Evolutionary conservation across 106 monocot genomes (phyloP), one percentile per base, ranked within the genome.

Genomic region (Alisma plantagoaquatica): DNA sequence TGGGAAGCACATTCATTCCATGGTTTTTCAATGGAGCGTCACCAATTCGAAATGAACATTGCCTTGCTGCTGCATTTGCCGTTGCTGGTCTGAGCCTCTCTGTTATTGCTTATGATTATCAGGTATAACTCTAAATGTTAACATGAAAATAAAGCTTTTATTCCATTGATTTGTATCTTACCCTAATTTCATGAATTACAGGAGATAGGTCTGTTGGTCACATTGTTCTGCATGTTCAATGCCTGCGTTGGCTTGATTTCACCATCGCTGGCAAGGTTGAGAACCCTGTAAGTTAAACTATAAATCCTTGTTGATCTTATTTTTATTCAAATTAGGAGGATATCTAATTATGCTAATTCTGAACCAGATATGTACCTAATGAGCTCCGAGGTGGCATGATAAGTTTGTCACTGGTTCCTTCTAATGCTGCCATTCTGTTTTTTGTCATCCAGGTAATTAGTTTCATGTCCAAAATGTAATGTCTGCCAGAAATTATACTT

Each of bases 341-440:
- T n/a, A n/a, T n/a, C n/a, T n/a, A n/a, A n/a, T n/a, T n/a, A n/a
- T n/a, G n/a, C n/a, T n/a, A n/a, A n/a, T 49, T 50, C 12, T 61
- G 51, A 50, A 43, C 46, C 61, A 96, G 96, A 59, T 96, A 84
- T 50, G 58, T 89, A 27, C 96, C 96, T 19, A 89, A 78, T 62
- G 84, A 96, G 60, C 38, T 96, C 33, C 96, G 96, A 32, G 88
- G 84, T 2, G 83, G 96, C 48, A 96, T 96, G 84, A 89, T 96
- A 18, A 85, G 78, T 45, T 27, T 81, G 12, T 96, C 84, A 17
- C 27, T 78, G 10, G 70, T 46, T 33, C 84, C 89, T 23, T 84
- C 89, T 28, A 89, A 84, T 89, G 78, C 75, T 57, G 81, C 73
- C 26, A 51, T 78, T 51, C 68, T 89, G 38, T 64, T 78, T 21